Evolutionary conservation across 2,329 filamentous ascomycete genomes (phyloP).

Genomic region (Trichoderma brevicompactum): DNA sequence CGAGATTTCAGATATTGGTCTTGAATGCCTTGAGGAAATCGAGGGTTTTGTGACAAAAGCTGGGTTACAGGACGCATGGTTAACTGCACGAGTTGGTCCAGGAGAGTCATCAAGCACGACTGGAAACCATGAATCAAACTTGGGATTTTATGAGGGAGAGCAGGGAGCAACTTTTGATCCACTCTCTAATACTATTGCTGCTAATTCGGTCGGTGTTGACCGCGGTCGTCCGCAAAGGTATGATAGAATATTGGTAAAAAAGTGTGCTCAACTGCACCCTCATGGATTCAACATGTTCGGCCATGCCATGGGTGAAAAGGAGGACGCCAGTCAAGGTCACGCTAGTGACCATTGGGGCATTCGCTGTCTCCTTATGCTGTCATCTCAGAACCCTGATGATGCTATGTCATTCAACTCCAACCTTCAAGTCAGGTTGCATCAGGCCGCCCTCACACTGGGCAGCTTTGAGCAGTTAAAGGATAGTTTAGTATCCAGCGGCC

Average conservation of each 20-base stretch:
- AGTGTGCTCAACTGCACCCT: constrained; percentile 43
- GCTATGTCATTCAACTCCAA: background rate
- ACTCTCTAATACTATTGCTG: constrained; percentile 58
- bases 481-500: constrained; percentile 44
- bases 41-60: constrained; percentile 51
- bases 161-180: constrained; percentile 70
- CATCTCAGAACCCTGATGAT: background rate
- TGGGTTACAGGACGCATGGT: constrained; percentile 59
- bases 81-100: constrained; percentile 49
- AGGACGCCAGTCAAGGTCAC: constrained; percentile 32
- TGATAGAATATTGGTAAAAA: constrained; percentile 63
- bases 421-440: constrained; percentile 38
- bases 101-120: constrained; percentile 45
- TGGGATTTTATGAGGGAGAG: constrained; percentile 59
- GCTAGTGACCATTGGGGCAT: constrained; percentile 66
- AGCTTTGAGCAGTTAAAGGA: constrained; percentile 43
- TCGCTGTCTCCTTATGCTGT: constrained; percentile 46
- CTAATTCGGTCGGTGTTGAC: constrained; percentile 51
- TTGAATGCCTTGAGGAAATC: constrained; percentile 48
- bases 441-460: constrained; percentile 40
- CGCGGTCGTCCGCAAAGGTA: constrained; percentile 66
- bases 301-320: constrained; percentile 28
- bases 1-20: constrained; percentile 57
- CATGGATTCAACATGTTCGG: constrained; percentile 63
- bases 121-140: constrained; percentile 35